These are phyloP conservation scores for Paratrimastix pyriformis DNA, from an alignment of 78 protist species.

Conservation along the genomic window DNA sequence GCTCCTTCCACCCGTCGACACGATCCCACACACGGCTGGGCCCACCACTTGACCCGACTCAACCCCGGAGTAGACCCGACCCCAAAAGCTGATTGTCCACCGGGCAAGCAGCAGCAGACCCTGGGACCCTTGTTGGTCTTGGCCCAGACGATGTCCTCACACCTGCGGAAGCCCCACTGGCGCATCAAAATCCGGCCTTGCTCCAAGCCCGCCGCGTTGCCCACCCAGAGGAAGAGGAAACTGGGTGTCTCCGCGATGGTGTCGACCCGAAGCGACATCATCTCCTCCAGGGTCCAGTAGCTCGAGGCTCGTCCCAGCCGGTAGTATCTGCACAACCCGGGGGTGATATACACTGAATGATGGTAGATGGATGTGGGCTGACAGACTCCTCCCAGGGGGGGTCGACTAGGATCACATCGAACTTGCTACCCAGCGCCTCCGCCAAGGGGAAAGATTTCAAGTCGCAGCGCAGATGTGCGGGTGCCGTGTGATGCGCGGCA, in stretches of 20 bases:
- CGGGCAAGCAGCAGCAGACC: too few species aligned
- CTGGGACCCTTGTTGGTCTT: constrained; percentile 12
- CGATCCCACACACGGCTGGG: too few species aligned
- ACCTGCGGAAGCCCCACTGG: constrained; percentile 25
- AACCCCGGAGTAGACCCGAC: too few species aligned
- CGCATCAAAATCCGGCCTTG: constrained; percentile 19
- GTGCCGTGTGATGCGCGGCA: not conserved
- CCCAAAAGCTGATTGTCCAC: too few species aligned
- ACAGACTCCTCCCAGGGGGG: constrained; percentile 37
- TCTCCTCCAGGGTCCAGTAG: constrained; percentile 16
- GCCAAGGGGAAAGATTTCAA: not conserved
- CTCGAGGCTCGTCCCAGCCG: not conserved
- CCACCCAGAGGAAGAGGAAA: constrained; percentile 23
- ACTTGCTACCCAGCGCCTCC: constrained; percentile 23
- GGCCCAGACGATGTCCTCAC: constrained; percentile 33
- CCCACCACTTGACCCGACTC: too few species aligned
- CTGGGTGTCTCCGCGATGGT: constrained; percentile 9
- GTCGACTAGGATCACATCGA: constrained; percentile 30
- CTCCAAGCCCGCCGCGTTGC: not conserved
- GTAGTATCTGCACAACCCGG: not conserved
- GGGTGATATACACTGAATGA: not conserved
- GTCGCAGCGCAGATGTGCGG: not conserved
- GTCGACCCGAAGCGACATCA: not conserved
- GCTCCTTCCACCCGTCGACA: too few species aligned
- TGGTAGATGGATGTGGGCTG: not conserved